Conservation (phyloP, 1,284 basidiomycete species). For the Irpex sp. region DNA sequence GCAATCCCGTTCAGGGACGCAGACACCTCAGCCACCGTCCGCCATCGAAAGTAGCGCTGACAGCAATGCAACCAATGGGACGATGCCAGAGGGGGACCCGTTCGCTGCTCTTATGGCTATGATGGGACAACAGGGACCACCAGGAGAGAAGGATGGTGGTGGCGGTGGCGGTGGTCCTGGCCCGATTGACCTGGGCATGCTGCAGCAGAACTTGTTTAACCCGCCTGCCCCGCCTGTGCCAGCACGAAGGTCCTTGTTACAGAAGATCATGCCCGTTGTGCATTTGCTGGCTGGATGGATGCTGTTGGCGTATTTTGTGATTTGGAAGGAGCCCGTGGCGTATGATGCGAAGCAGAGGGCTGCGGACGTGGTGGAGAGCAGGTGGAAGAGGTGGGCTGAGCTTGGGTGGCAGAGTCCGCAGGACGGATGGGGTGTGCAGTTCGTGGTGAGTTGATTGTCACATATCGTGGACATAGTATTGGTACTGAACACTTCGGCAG, state of each 20-base stretch:
- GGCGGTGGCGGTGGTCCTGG: conserved; percentile 1
- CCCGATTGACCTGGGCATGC: conserved; percentile 6
- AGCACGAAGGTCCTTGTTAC: conserved; percentile 38
- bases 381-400: conserved; percentile 59
- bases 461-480: neutral
- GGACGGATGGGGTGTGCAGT: conserved; percentile 44
- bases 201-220: conserved; percentile 11
- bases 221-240: conserved; percentile 26
- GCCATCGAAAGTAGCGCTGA: neutral
- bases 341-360: conserved; percentile 27
- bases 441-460: conserved; percentile 42
- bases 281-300: conserved; percentile 62
- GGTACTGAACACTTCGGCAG: conserved; percentile 31
- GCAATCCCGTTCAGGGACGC: conserved; percentile 8
- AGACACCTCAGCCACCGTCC: conserved; percentile 8
- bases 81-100: conserved; percentile 23
- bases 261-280: conserved; percentile 60
- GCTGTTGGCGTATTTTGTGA: conserved; percentile 62
- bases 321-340: conserved; percentile 57
- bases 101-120: conserved; percentile 31
- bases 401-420: conserved; percentile 33
- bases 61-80: neutral
- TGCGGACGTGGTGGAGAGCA: conserved; percentile 18
- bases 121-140: conserved; percentile 16
- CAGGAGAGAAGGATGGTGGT: conserved; percentile 5